Percentiles rank a stretch among this genome's conserved stretches.
Conservation (phyloP, 345 rosid genomes). For the Dipteronia sinensis region DNA sequence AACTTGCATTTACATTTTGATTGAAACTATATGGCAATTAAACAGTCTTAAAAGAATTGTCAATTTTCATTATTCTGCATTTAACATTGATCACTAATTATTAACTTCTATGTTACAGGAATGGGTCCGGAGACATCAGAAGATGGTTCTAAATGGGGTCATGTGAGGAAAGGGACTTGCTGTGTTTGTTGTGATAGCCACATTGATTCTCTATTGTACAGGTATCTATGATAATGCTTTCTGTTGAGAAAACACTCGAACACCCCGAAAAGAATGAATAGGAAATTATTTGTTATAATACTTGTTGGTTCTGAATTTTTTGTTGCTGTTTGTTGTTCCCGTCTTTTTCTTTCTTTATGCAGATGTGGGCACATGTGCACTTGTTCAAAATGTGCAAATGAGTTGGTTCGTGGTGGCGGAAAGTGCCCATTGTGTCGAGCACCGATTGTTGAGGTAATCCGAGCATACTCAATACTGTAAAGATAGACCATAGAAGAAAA, state of each 20-base stretch:
- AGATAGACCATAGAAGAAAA: conserved; percentile 17
- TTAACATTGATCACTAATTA: neutral
- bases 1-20: neutral
- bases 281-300: neutral
- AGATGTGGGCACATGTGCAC: conserved; percentile 99
- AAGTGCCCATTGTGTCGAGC: conserved; percentile 98
- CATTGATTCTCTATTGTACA: conserved; percentile 92
- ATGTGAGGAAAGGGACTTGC: conserved; percentile 92
- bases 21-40: neutral
- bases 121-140: conserved; percentile 71
- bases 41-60: neutral
- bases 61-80: neutral
- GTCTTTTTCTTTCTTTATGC: conserved; percentile 14
- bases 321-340: neutral
- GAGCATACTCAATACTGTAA: conserved; percentile 96
- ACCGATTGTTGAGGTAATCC: conserved; percentile 88
- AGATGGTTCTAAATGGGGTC: conserved; percentile 93
- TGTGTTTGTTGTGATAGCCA: conserved; percentile 96
- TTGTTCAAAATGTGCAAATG: conserved; percentile 91
- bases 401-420: conserved; percentile 85
- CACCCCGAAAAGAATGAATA: neutral
- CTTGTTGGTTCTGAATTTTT: neutral
- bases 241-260: neutral
- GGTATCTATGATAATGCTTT: conserved; percentile 39
- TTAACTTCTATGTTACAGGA: conserved; percentile 42